Conservation (phyloP, 345 rosid species). For the Eucalyptus pauciflora region DNA sequence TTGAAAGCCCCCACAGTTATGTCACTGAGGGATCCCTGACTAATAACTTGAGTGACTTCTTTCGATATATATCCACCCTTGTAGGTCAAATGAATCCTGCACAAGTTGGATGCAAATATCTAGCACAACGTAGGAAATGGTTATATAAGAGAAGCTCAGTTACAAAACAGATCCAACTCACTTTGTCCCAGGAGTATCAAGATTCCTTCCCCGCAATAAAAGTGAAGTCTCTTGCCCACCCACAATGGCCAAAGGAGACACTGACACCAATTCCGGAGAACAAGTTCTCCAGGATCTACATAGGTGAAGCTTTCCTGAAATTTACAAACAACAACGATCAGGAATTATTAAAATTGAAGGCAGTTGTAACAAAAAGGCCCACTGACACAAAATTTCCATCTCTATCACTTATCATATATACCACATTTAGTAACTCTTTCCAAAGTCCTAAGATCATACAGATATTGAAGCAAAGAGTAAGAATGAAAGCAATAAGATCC, state of each 20-base stretch:
- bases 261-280: constrained; percentile 73
- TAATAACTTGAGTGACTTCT: constrained; percentile 20
- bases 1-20: constrained; percentile 37
- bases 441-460: neutral
- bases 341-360: neutral
- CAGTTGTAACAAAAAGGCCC: neutral
- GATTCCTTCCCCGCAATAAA: constrained; percentile 63
- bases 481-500: neutral
- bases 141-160: neutral
- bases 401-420: neutral
- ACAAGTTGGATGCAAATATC: neutral
- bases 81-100: constrained; percentile 55
- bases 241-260: constrained; percentile 75
- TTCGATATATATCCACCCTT: constrained; percentile 56
- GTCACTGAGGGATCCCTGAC: constrained; percentile 37
- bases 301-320: constrained; percentile 52
- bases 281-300: constrained; percentile 67
- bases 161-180: constrained; percentile 8
- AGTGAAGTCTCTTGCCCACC: constrained; percentile 61
- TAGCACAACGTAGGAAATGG: neutral
- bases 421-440: neutral
- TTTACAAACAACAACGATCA: neutral
- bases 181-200: constrained; percentile 59
- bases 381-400: neutral
- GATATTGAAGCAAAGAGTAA: neutral